Evolutionary conservation across 192 early-diverging fungal genomes (phyloP), one percentile per base, ranked within the genome.

Genomic region (Obelidium mucronatum): DNA sequence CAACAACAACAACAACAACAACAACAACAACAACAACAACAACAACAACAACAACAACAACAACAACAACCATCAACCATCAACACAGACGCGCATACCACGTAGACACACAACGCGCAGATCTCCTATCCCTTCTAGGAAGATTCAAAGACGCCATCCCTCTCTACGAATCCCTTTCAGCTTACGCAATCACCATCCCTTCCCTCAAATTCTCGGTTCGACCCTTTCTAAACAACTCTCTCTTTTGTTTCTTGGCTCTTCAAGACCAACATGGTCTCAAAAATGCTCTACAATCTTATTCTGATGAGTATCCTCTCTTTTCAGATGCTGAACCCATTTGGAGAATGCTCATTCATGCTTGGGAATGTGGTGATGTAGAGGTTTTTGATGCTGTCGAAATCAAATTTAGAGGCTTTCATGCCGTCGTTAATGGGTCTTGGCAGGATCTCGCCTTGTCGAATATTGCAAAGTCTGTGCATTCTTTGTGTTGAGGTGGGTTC

Each of bases 331-430:
- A 74, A 40, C 72, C 72, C 13, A 40, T 63, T 13, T 74, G 72
- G 72, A 31, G 72, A 33, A 74, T 74, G 72, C 44, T 74, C 44
- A 37, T 74, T 37, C 58, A 74, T 8, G 72, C 72, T 13, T 74
- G 72, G 72, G 35, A 33, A 13, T 6, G 6, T 34, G 59, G 72
- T 24, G 55, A 63, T 74, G 56, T 31, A 11, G 72, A 74, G 37
- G 30, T 74, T 13, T 74, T 74, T 62, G 72, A 74, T 17, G 34
- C 8, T 36, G 59, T 51, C 13, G 72, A 60, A n/a, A 26, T 4
- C 37, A 61, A 48, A 35, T 60, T 74, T 6, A 33, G 72, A 2
- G n/a, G 35, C 30, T 34, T 72, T 19, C 55, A 72, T 72, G 36
- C 28, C 13, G 70, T 72, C 8, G 11, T 17, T 13, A 59, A 59